Evolutionary conservation across 2,329 filamentous ascomycete genomes (phyloP).

Genomic region (Aspergillus nomiae): DNA sequence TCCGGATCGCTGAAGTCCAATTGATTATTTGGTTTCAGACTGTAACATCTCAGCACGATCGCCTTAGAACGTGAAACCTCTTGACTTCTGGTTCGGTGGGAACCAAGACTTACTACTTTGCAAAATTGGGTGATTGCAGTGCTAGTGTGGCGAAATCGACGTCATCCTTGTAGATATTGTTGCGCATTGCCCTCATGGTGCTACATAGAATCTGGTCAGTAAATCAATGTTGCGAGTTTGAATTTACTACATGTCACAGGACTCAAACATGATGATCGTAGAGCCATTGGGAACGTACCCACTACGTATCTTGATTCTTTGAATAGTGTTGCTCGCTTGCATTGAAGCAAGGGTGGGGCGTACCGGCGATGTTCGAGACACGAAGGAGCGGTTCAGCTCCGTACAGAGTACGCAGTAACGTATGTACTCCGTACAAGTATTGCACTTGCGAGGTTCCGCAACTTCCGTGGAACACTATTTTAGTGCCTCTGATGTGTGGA

Average conservation of each 20-base stretch:
- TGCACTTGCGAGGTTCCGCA: not conserved
- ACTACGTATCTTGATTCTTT: not conserved
- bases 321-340: not conserved
- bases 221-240: not conserved
- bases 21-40: conserved; percentile 58
- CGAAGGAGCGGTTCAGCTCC: not conserved
- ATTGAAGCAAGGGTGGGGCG: not conserved
- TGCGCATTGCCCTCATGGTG: conserved; percentile 39
- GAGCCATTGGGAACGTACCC: not conserved
- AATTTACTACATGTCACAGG: not conserved
- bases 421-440: not conserved
- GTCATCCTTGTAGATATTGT: conserved; percentile 57
- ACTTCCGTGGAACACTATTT: not conserved
- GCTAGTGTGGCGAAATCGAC: conserved; percentile 66
- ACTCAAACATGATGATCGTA: not conserved
- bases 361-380: not conserved
- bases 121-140: conserved; percentile 60
- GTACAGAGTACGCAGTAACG: too few species aligned
- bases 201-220: not conserved
- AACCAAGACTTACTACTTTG: conserved; percentile 51
- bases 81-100: not conserved
- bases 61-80: conserved; percentile 11
- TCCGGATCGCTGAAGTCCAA: conserved; percentile 80
- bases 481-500: not conserved
- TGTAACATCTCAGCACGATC: conserved; percentile 24